A percentile compares a stretch with the other conserved stretches of the same genome.
These are phyloP conservation scores for Lactuca sativa DNA, from an alignment of 129 eudicot genomes.

Conservation along the genomic window DNA sequence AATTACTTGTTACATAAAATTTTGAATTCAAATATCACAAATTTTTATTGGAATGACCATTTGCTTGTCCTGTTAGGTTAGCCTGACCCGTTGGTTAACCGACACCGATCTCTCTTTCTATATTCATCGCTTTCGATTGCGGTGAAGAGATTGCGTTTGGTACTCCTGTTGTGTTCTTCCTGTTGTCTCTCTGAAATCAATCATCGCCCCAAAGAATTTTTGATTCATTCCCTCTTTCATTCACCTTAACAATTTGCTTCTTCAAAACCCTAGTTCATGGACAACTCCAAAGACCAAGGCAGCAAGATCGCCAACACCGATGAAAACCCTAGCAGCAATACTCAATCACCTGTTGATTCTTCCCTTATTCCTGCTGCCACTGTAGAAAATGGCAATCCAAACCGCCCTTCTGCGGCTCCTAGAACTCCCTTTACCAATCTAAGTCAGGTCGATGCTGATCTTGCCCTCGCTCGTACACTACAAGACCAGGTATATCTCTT, in stretches of 20 bases:
- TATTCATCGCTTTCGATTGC: conserved; percentile 5
- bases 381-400: conserved; percentile 12
- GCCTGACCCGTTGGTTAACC: conserved; percentile 7
- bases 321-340: conserved; percentile 15
- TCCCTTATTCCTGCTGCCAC: background rate
- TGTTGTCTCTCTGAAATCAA: background rate
- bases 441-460: conserved; percentile 91
- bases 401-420: conserved; percentile 1
- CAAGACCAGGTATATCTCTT: conserved; percentile 64
- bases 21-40: background rate
- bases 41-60: background rate
- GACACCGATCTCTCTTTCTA: background rate
- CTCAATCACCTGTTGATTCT: conserved; percentile 12
- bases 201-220: background rate
- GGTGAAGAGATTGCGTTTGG: conserved; percentile 22
- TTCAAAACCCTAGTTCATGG: conserved; percentile 26
- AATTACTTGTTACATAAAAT: no score
- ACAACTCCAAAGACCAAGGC: conserved; percentile 32
- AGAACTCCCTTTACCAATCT: conserved; percentile 80
- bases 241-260: background rate
- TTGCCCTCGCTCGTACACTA: conserved; percentile 87
- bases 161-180: conserved; percentile 11
- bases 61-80: background rate
- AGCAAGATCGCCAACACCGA: conserved; percentile 25
- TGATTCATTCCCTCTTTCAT: background rate